Base-by-base conservation (phyloP, 306 rosid species). In the Lathyrus aphaca region DNA sequence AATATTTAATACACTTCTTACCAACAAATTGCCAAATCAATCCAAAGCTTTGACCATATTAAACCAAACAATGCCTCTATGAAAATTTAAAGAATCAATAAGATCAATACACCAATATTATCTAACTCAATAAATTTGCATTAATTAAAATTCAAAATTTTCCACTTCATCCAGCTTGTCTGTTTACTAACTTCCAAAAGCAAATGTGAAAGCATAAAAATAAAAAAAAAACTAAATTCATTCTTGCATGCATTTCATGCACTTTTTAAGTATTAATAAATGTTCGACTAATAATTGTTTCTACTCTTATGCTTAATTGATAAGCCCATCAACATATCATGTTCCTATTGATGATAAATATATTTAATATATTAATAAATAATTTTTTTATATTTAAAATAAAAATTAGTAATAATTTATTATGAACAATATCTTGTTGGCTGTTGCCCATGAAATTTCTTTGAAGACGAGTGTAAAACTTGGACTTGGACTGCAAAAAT, bases 401-500 rank as follows among this genome's bases (percentile, higher is more conserved):
- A 23, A 23, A 23, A 23, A 0, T 23, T 1, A 23, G n/a, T n/a
- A n/a, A 1, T 42, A 10, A 15, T 32, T 8, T 5, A 32, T 17
- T 1, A 19, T 21, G 40, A 25, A 64, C 21, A 64, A 17, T 40
- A 37, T 39, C 57, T 42, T 65, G 48, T 65, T 6, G 39, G 38
- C 6, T 5, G 38, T 32, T 42, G 48, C 16, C 46, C 39, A 54
- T 29, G 57, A 74, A 42, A 40, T 64, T 53, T 65, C 40, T 42
- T 53, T 53, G 58, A 64, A 64, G 3, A 19, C 11, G 25, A 42
- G 72, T 64, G 66, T 30, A 44, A 65, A 74, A 53, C 48, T 42
- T 64, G 30, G 77, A 73, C 77, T 73, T 23, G 39, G 48, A 74
- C 64, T 43, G 3, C 17, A 17, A 64, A 11, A 63, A 62, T 56